phyloP scores from a whole-genome alignment of 2,329 filamentous ascomycete species.

The Sclerotinia glacialis region DNA sequence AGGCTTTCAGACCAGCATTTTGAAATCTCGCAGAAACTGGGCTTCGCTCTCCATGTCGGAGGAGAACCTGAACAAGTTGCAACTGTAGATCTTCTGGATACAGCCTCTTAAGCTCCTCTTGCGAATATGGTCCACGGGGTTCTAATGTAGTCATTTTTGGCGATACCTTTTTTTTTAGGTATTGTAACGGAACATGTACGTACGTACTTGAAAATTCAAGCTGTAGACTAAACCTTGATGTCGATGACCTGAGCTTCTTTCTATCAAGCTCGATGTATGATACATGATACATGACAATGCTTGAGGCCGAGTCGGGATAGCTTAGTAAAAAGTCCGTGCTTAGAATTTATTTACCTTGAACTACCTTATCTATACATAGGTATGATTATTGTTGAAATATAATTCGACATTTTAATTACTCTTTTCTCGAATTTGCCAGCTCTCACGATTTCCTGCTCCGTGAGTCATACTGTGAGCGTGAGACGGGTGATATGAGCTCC shows the following conservation, averaged over 20 bases:
- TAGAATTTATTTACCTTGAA: no score
- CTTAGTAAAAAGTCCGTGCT: not conserved
- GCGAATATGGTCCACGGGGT: constrained; percentile 72
- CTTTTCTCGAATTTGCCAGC: not conserved
- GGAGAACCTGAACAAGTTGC: constrained; percentile 83
- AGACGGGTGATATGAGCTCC: constrained; percentile 31
- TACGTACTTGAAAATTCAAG: not conserved
- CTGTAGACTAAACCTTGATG: not conserved
- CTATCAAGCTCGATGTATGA: constrained; percentile 1
- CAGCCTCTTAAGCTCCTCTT: constrained; percentile 73
- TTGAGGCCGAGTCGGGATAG: constrained; percentile 1
- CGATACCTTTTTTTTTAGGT: not conserved
- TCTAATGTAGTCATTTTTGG: constrained; percentile 70
- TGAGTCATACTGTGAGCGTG: not conserved
- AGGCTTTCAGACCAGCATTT: constrained; percentile 64
- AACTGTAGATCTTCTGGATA: constrained; percentile 80
- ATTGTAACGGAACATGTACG: not conserved
- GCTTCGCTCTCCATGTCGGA: constrained; percentile 77
- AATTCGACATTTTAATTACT: not conserved
- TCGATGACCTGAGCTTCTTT: not conserved
- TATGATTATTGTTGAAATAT: constrained; percentile 2
- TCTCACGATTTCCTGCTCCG: not conserved
- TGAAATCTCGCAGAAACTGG: constrained; percentile 87
- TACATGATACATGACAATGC: not conserved
- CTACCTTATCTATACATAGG: no score